Evolutionary conservation across 2,329 filamentous ascomycete genomes (phyloP), one percentile per base, ranked within the genome.

Genomic region (Ophiostoma sp.): DNA sequence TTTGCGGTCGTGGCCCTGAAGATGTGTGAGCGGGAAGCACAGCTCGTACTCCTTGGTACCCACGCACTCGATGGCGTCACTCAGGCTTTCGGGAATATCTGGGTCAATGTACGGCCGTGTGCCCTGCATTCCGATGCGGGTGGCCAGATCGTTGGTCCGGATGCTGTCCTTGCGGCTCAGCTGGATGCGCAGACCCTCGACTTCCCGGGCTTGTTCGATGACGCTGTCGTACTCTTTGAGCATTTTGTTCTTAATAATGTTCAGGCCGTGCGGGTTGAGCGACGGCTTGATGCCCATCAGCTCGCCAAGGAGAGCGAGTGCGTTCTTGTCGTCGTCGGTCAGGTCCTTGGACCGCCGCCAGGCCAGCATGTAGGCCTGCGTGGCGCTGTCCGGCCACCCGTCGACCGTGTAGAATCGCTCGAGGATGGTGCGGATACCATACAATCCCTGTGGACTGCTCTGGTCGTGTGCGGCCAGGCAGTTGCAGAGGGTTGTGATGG

Each of bases 31-130:
- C 15, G 76, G 75, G 70, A 78, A 79, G 69, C 73, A 75, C 11
- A 79, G 70, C 75, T 79, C 78, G 75, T 76, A 79, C 66, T 73
- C 72, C 2, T 52, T 45, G 36, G 57, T 50, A 3, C 75, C 78
- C 1, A 77, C 52, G 12, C 72, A 64, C 71, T 79, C 77, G 28
- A 78, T 70, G 3, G 72, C 68, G 36, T 77, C 76, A 68, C 69
- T 73, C 11, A 79, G 73, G 15, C 50, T 50, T 7, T 71, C 73
- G 0, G 78, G 77, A 12, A 78, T 73, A 5, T 50, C 72, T 6
- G 74, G 59, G 55, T 76, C 75, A 9, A 69, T 57, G 8, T 69
- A 72, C 11, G 73, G 61, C 8, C 70, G 70, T 15, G 61, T 70
- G 42, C 74, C 74, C 33, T 76, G 70, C 57, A 78, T 75, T 15